Evolutionary conservation across 2,329 filamentous ascomycete species (phyloP).

Genomic region (Colletotrichum camelliae): DNA sequence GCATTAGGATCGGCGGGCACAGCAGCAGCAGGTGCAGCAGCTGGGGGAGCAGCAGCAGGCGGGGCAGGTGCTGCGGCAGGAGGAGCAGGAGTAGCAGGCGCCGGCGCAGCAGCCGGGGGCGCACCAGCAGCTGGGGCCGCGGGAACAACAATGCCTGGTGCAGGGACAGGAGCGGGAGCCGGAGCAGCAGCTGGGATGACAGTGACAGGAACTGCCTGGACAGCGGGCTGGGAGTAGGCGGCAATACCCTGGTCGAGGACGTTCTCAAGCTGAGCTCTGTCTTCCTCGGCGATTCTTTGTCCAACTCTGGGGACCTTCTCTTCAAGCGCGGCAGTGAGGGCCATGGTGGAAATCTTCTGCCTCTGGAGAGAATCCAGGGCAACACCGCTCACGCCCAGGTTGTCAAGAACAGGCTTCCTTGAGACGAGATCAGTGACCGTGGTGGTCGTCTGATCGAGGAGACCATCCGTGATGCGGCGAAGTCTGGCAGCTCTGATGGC

Average conservation of each 20-base stretch:
- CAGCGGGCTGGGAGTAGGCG: constrained; percentile 15
- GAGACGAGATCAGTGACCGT: constrained; percentile 25
- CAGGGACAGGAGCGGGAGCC: background rate
- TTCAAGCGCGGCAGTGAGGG: constrained; percentile 28
- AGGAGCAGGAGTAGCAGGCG: background rate
- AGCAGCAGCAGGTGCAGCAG: background rate
- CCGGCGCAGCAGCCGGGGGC: background rate
- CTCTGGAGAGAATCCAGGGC: constrained; percentile 27
- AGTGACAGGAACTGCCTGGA: background rate
- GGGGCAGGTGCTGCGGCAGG: background rate
- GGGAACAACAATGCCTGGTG: background rate
- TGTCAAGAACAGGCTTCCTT: constrained; percentile 30
- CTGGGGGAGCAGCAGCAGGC: background rate
- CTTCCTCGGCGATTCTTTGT: constrained; percentile 29
- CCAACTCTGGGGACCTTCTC: constrained; percentile 30
- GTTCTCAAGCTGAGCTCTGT: constrained; percentile 26
- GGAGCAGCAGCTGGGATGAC: background rate
- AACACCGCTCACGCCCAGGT: constrained; percentile 28
- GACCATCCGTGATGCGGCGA: constrained; percentile 23
- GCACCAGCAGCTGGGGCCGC: background rate
- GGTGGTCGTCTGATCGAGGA: constrained; percentile 26
- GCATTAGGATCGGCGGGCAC: background rate
- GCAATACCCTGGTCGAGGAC: constrained; percentile 26
- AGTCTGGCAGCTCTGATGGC: constrained; percentile 25
- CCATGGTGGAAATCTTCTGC: constrained; percentile 25